Evolutionary conservation across 129 eudicot species (phyloP).

Genomic region (Flaveria linearis): DNA sequence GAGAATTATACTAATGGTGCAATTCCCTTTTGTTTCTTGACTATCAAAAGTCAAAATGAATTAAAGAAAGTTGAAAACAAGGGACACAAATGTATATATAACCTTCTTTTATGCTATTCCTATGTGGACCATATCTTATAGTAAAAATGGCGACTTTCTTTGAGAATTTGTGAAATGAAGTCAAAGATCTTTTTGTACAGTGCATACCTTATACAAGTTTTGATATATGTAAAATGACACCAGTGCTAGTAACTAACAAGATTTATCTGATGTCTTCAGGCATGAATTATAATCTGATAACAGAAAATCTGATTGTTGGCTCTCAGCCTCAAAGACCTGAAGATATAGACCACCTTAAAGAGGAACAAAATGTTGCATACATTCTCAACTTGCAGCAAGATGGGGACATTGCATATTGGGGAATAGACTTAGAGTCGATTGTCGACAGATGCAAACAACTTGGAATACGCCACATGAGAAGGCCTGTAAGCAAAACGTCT

Average conservation of each 20-base stretch:
- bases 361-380: slow-evolving; percentile 76
- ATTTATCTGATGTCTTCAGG: slow-evolving; percentile 46
- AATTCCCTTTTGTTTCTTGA: not conserved
- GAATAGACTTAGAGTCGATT: slow-evolving; percentile 67
- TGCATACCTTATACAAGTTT: not conserved
- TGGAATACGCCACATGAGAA: slow-evolving; percentile 84
- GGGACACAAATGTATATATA: not conserved
- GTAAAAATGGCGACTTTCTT: not conserved
- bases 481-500: slow-evolving; percentile 71
- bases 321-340: slow-evolving; percentile 95
- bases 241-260: slow-evolving; percentile 32
- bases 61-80: not conserved
- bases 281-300: slow-evolving; percentile 85
- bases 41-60: slow-evolving; percentile 14
- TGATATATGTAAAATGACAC: not conserved
- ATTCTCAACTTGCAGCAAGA: slow-evolving; percentile 97
- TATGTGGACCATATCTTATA: not conserved
- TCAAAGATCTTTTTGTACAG: not conserved
- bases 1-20: not conserved
- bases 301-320: slow-evolving; percentile 78
- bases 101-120: not conserved
- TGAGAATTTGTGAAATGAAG: not conserved
- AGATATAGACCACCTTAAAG: slow-evolving; percentile 82
- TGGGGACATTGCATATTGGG: slow-evolving; percentile 80
- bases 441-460: slow-evolving; percentile 55